Conservation (phyloP, 2,329 filamentous ascomycete species). For the Escovopsis weberi region DNA sequence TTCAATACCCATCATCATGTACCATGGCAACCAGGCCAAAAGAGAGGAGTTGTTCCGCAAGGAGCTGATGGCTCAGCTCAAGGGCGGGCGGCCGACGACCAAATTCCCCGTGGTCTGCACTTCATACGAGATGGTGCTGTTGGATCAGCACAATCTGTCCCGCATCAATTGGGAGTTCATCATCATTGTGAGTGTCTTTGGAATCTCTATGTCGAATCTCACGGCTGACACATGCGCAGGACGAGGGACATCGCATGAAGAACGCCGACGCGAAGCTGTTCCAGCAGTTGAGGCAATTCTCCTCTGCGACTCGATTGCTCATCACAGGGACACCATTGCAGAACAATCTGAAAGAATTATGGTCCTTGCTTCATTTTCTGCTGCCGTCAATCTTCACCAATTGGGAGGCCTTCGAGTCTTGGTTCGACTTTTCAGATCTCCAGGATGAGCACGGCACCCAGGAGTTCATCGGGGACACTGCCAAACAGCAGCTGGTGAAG, state of each 20-base stretch:
- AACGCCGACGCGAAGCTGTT: slow-evolving; percentile 91
- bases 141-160: slow-evolving; percentile 67
- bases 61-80: slow-evolving; percentile 55
- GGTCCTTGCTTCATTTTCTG: slow-evolving; percentile 88
- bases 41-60: slow-evolving; percentile 61
- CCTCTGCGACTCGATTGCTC: slow-evolving; percentile 76
- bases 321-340: slow-evolving; percentile 93
- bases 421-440: slow-evolving; percentile 94
- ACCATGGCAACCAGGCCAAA: slow-evolving; percentile 71
- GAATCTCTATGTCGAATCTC: slow-evolving; percentile 6
- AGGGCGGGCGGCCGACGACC: slow-evolving; percentile 39
- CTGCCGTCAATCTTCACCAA: slow-evolving; percentile 88
- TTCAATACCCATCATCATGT: slow-evolving; percentile 73
- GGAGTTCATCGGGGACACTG: slow-evolving; percentile 64
- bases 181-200: slow-evolving; percentile 52
- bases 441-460: slow-evolving; percentile 69
- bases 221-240: slow-evolving; percentile 28
- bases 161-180: slow-evolving; percentile 95
- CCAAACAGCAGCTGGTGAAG: slow-evolving; percentile 37
- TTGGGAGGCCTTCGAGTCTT: slow-evolving; percentile 81
- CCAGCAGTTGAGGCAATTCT: slow-evolving; percentile 73
- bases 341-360: slow-evolving; percentile 88
- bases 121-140: slow-evolving; percentile 90
- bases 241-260: slow-evolving; percentile 94
- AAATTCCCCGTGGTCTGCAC: slow-evolving; percentile 88